These are phyloP conservation scores for Candida verbasci DNA, from an alignment of 805 yeast species.

Conservation along the genomic window DNA sequence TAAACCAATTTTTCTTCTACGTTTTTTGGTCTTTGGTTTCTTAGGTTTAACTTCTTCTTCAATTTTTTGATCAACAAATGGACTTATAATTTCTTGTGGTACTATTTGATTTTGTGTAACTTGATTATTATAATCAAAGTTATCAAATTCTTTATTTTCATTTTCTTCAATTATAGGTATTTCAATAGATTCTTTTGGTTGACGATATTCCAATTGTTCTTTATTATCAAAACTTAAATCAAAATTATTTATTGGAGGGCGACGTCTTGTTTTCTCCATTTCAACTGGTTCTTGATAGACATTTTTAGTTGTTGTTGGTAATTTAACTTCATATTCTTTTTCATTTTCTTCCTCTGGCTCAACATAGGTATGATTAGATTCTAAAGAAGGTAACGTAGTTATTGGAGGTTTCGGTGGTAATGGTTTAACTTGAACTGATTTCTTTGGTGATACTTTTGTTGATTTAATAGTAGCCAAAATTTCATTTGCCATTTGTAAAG, in stretches of 20 bases:
- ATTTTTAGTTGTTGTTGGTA: conserved; percentile 28
- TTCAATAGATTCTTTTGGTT: not conserved
- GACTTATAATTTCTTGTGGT: conserved; percentile 5
- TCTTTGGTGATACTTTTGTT: conserved; percentile 33
- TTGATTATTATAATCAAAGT: conserved; percentile 12
- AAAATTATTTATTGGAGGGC: conserved; percentile 9
- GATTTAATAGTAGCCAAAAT: conserved; percentile 79
- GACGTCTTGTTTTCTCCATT: conserved; percentile 17
- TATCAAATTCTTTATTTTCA: conserved; percentile 6
- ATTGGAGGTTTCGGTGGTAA: conserved; percentile 1
- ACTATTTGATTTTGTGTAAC: conserved; percentile 13
- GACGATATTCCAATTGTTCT: conserved; percentile 6
- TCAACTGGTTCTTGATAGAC: conserved; percentile 24
- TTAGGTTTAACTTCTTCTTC: conserved; percentile 5
- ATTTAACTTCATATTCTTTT: conserved; percentile 14
- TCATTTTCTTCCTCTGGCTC: conserved; percentile 20
- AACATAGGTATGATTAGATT: conserved; percentile 2
- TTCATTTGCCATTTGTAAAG: conserved; percentile 93
- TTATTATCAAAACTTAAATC: no score
- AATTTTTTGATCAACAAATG: conserved; percentile 8
- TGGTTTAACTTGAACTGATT: not conserved
- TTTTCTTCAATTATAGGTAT: no score
- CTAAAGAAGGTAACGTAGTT: not conserved
- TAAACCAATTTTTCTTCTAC: conserved; percentile 75
- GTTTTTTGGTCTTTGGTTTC: conserved; percentile 25